phyloP scores from a whole-genome alignment of 495 filamentous ascomycete species.

The Tuber umbilicatum region DNA sequence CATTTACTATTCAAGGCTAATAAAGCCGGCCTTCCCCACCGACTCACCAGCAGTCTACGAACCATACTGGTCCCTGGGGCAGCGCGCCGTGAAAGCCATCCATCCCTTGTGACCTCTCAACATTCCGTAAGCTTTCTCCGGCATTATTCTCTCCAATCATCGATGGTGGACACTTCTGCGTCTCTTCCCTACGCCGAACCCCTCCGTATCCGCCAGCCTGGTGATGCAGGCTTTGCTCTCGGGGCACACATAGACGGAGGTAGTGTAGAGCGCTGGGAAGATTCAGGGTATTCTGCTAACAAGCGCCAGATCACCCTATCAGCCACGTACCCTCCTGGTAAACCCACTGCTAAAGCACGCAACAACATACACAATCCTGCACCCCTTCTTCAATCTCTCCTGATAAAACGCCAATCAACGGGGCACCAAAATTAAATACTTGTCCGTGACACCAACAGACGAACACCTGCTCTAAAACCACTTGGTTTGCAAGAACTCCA shows the following conservation, averaged over 20 bases:
- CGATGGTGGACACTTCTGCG: constrained; percentile 53
- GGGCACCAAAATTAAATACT: too few relatives aligned
- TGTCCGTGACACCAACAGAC: too few relatives aligned
- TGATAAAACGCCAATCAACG: too few relatives aligned
- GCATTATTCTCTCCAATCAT: constrained; percentile 59
- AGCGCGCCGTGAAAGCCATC: constrained; percentile 66
- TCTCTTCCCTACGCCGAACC: constrained; percentile 75
- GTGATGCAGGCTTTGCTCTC: constrained; percentile 73
- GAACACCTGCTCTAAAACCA: too few relatives aligned
- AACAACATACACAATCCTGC: constrained; percentile 74
- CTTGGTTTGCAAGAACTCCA: too few relatives aligned
- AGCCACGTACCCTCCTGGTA: constrained; percentile 67
- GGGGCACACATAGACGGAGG: constrained; percentile 84
- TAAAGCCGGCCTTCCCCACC: too few relatives aligned
- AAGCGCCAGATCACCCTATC: constrained; percentile 60
- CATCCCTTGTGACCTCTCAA: constrained; percentile 63
- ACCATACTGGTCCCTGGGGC: too few relatives aligned
- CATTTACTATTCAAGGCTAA: too few relatives aligned
- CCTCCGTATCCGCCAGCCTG: constrained; percentile 67
- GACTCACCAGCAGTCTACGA: too few relatives aligned
- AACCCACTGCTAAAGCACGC: constrained; percentile 68
- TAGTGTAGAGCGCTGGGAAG: constrained; percentile 80
- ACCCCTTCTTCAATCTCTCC: constrained; percentile 65
- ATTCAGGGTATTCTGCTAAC: constrained; percentile 56
- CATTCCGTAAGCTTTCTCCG: constrained; percentile 65